Evolutionary conservation across 2,329 filamentous ascomycete species (phyloP).

Genomic region (Claviceps spartinae): DNA sequence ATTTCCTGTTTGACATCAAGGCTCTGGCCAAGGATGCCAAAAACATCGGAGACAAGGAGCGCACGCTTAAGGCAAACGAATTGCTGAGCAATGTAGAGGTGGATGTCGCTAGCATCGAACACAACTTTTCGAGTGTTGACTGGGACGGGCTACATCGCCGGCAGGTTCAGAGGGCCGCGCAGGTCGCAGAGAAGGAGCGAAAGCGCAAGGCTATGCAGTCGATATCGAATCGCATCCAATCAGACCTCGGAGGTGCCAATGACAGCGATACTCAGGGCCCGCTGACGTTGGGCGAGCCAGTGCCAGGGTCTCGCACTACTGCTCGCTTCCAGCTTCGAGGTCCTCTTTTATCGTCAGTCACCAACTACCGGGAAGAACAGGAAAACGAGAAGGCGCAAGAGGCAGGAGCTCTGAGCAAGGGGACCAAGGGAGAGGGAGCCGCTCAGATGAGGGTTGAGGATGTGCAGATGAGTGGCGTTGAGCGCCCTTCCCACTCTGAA

Average conservation of each 20-base stretch:
- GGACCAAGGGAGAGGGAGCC: constrained; percentile 13
- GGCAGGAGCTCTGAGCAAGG: constrained; percentile 36
- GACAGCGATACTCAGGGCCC: constrained; percentile 42
- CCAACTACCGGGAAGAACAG: constrained; percentile 50
- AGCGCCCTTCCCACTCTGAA: constrained; percentile 30
- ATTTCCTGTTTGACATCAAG: constrained; percentile 81
- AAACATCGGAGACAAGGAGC: constrained; percentile 67
- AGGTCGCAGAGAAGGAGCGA: constrained; percentile 44
- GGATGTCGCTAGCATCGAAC: constrained; percentile 67
- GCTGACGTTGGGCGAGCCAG: constrained; percentile 48
- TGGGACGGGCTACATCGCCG: constrained; percentile 72
- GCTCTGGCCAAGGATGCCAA: constrained; percentile 74
- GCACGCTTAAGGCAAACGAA: constrained; percentile 78
- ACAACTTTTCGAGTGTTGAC: constrained; percentile 52
- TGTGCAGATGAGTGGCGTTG: constrained; percentile 46
- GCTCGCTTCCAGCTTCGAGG: constrained; percentile 44
- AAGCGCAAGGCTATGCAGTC: constrained; percentile 51
- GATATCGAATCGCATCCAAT: constrained; percentile 33
- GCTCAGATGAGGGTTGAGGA: constrained; percentile 23
- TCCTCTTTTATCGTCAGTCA: constrained; percentile 25
- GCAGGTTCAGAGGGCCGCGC: constrained; percentile 50
- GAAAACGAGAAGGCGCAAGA: constrained; percentile 21
- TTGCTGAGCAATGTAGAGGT: constrained; percentile 88
- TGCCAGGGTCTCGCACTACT: constrained; percentile 40
- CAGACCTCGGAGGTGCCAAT: constrained; percentile 36